Percentiles rank a stretch among this genome's conserved stretches.
Evolutionary conservation across 2,329 filamentous ascomycete species (phyloP).

Genomic region (Cryphonectria japonica): DNA sequence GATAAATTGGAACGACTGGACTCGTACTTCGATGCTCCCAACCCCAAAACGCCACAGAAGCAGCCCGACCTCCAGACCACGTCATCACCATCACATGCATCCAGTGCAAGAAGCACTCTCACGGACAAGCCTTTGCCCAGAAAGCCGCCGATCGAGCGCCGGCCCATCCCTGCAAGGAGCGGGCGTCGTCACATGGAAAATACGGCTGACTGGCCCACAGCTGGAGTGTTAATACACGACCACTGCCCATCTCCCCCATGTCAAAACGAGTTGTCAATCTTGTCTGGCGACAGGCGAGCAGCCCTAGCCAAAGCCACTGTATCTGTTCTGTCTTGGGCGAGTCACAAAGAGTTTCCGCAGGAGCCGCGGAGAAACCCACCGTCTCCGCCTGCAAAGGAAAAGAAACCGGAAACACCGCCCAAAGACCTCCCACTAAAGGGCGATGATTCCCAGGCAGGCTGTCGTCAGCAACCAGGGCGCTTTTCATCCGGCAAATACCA

Average conservation of each 20-base stretch:
- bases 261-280: neutral
- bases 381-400: conserved; percentile 8
- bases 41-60: neutral
- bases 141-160: conserved; percentile 10
- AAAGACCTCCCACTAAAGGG: conserved; percentile 1
- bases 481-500: conserved; percentile 19
- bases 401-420: conserved; percentile 20
- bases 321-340: conserved; percentile 3
- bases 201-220: conserved; percentile 30
- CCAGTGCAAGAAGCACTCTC: neutral
- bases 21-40: conserved; percentile 26
- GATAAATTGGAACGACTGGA: conserved; percentile 24
- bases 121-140: conserved; percentile 16
- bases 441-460: neutral
- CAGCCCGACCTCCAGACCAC: conserved; percentile 3
- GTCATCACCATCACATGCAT: conserved; percentile 7
- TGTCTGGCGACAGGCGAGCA: neutral
- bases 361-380: conserved; percentile 2
- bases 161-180: conserved; percentile 25
- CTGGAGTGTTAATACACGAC: conserved; percentile 30
- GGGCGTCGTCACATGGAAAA: conserved; percentile 29
- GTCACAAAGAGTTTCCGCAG: neutral
- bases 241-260: conserved; percentile 5
- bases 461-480: conserved; percentile 13
- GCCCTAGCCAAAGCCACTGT: too few species aligned